Evolutionary conservation across 2,329 filamentous ascomycete genomes (phyloP).

Genomic region (Phialophora chinensis): DNA sequence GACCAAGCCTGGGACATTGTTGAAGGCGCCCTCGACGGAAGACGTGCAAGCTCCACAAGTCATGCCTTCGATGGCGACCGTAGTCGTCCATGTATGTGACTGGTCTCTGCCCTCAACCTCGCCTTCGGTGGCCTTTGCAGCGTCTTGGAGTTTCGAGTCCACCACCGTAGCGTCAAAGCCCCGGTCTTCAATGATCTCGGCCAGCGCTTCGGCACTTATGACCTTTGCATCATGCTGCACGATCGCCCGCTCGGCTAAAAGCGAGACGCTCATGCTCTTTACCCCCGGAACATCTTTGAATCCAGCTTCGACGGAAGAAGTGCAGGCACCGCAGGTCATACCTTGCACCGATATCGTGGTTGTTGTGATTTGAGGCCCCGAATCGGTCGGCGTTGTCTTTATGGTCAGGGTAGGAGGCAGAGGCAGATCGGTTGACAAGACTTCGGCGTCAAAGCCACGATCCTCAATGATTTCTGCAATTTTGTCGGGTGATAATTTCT

Average conservation of each 20-base stretch:
- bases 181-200: conserved; percentile 67
- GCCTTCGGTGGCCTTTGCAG: conserved; percentile 44
- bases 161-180: conserved; percentile 82
- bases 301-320: conserved; percentile 80
- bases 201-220: conserved; percentile 60
- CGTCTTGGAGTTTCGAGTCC: conserved; percentile 62
- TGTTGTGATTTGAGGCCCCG: conserved; percentile 55
- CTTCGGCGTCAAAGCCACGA: conserved; percentile 85
- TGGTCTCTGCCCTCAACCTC: conserved; percentile 41
- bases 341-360: conserved; percentile 81
- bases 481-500: conserved; percentile 72
- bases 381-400: conserved; percentile 5
- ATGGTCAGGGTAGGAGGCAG: conserved; percentile 12
- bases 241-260: conserved; percentile 83
- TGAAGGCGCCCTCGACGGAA: conserved; percentile 83
- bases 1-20: conserved; percentile 74
- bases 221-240: conserved; percentile 74
- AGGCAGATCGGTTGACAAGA: conserved; percentile 80
- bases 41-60: conserved; percentile 97
- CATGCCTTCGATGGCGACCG: conserved; percentile 92
- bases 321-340: conserved; percentile 92
- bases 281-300: conserved; percentile 77
- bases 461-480: conserved; percentile 89
- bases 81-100: conserved; percentile 68
- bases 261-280: conserved; percentile 77